A percentile compares a stretch with the other conserved stretches of the same genome.
phyloP scores from a whole-genome alignment of 345 rosid genomes.

The Litchi chinensis region DNA sequence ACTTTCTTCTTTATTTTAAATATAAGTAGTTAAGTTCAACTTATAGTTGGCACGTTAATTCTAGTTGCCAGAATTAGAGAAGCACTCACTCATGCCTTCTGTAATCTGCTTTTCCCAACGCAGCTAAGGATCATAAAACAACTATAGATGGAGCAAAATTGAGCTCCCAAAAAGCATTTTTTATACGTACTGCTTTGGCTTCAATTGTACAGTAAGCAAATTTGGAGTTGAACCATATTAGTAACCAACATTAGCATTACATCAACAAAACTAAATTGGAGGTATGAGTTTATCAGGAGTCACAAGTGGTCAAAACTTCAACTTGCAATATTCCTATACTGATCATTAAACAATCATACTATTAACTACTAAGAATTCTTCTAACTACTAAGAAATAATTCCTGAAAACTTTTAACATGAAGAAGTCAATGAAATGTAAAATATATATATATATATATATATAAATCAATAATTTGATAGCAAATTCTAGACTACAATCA shows the following conservation, averaged over 20 bases:
- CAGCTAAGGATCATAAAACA: background rate
- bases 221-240: too few relatives aligned
- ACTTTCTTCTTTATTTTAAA: too few relatives aligned
- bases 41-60: background rate
- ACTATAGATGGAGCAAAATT: too few relatives aligned
- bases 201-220: too few relatives aligned
- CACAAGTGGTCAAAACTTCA: background rate
- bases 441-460: too few relatives aligned
- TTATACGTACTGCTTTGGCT: too few relatives aligned
- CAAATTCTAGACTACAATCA: background rate
- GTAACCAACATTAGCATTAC: too few relatives aligned
- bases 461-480: too few relatives aligned
- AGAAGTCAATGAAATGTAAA: background rate
- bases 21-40: background rate
- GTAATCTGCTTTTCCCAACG: background rate
- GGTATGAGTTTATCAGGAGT: too few relatives aligned
- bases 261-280: too few relatives aligned
- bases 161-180: too few relatives aligned
- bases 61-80: background rate
- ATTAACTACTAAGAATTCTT: background rate
- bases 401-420: background rate
- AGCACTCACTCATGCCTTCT: background rate
- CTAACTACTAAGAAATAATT: background rate
- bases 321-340: background rate
- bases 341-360: background rate